These are phyloP conservation scores for Lachancea sp. DNA, from an alignment of 805 yeast species.

Conservation along the genomic window DNA sequence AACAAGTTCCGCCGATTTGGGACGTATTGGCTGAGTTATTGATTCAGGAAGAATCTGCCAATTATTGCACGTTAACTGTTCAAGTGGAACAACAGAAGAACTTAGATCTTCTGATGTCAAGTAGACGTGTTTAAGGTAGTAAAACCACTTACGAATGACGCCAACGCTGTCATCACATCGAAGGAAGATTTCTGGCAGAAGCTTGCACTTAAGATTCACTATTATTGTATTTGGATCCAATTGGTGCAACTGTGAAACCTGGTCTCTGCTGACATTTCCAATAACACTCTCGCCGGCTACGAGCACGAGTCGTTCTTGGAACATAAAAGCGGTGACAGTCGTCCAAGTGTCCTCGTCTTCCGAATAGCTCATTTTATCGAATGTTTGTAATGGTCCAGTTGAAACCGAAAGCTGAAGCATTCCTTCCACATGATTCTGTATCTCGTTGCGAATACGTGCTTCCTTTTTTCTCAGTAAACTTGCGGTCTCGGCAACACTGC, in stretches of 20 bases:
- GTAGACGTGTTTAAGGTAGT: constrained; percentile 19
- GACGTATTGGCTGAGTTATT: constrained; percentile 19
- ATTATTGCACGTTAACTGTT: constrained; percentile 45
- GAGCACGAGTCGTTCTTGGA: constrained; percentile 15
- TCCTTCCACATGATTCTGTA: background rate
- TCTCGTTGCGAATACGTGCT: constrained; percentile 2
- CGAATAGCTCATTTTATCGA: constrained; percentile 40
- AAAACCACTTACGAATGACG: constrained; percentile 39
- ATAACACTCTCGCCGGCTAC: constrained; percentile 24
- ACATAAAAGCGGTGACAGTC: constrained; percentile 14
- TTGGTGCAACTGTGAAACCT: constrained; percentile 31
- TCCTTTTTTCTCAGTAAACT: constrained; percentile 8
- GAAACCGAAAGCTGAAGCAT: background rate
- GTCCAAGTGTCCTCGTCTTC: constrained; percentile 42
- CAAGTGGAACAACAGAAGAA: constrained; percentile 27
- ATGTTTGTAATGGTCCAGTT: constrained; percentile 23
- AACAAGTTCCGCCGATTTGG: background rate
- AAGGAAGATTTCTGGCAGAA: constrained; percentile 40
- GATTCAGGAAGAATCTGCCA: constrained; percentile 39
- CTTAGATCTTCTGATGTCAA: background rate
- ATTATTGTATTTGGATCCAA: constrained; percentile 25
- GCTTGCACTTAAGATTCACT: constrained; percentile 36
- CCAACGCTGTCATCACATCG: constrained; percentile 30
- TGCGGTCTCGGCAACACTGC: background rate
- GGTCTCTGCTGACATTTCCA: constrained; percentile 38